Conservation (phyloP, 2,329 filamentous ascomycete species). For the Monosporascus sp. region DNA sequence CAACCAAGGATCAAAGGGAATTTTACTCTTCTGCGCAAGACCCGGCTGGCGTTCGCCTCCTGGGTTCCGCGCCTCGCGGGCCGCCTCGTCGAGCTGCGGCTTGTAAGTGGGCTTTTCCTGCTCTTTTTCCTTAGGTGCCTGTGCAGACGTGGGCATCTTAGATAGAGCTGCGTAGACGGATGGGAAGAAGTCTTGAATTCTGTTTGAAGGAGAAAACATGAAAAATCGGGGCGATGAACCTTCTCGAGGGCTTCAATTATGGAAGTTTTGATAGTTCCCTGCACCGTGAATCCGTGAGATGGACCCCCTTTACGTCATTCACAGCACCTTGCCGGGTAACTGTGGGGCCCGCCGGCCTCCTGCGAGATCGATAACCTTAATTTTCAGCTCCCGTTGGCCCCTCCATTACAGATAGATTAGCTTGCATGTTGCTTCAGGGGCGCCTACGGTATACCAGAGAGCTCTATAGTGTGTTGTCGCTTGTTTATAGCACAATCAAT, state of each 20-base stretch:
- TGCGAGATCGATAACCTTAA: not conserved
- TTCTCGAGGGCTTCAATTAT: not conserved
- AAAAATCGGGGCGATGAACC: no score
- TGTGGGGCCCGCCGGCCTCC: not conserved
- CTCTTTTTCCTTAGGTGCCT: constrained; percentile 6
- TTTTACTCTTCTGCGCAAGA: constrained; percentile 38
- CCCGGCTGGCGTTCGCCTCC: constrained; percentile 23
- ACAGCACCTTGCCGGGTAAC: not conserved
- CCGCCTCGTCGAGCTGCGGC: constrained; percentile 37
- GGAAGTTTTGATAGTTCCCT: not conserved
- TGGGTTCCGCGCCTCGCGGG: constrained; percentile 27
- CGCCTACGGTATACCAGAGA: not conserved
- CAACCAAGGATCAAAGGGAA: not conserved
- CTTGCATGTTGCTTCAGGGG: not conserved
- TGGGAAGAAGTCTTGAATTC: not conserved
- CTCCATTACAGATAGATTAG: not conserved
- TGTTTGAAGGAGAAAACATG: no score
- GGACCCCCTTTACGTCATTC: not conserved
- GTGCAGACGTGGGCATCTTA: constrained; percentile 6
- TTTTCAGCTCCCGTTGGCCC: not conserved
- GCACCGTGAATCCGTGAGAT: not conserved
- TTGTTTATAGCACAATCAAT: no score
- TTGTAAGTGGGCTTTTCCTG: constrained; percentile 31
- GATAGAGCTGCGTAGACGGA: constrained; percentile 4
- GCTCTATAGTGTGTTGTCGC: no score